A percentile compares a stretch with the other conserved stretches of the same genome.
Conservation (phyloP, 192 early-diverging fungal genomes). For the Cladochytrium replicatum region DNA sequence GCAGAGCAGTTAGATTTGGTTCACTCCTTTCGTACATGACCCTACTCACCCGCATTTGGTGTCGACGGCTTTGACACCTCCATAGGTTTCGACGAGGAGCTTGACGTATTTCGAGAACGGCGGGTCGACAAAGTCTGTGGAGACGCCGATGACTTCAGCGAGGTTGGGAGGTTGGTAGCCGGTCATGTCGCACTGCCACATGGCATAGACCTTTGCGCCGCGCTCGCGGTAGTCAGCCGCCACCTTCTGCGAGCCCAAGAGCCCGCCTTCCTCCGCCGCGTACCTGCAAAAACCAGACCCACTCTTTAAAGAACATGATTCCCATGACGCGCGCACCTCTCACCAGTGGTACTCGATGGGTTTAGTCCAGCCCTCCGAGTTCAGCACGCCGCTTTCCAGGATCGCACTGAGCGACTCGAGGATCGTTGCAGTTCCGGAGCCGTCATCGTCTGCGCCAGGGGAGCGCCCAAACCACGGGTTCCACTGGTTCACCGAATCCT, state of each 20-base stretch:
- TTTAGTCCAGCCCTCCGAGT: too few species aligned
- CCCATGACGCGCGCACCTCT: too few species aligned
- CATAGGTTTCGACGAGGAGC: slow-evolving; percentile 52
- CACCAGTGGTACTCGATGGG: slow-evolving; percentile 98
- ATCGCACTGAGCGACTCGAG: slow-evolving; percentile 76
- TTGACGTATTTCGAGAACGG: slow-evolving; percentile 38
- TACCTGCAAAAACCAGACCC: too few species aligned
- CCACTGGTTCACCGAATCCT: slow-evolving; percentile 83
- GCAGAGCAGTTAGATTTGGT: too few species aligned
- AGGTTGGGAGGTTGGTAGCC: slow-evolving; percentile 59
- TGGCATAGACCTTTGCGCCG: slow-evolving; percentile 55
- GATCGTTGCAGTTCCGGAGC: slow-evolving; percentile 83
- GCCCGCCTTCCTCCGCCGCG: slow-evolving; percentile 73
- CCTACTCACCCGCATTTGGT: slow-evolving; percentile 85
- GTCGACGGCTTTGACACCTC: slow-evolving; percentile 49
- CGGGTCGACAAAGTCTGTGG: slow-evolving; percentile 70
- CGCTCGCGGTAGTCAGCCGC: slow-evolving; percentile 54
- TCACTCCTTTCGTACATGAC: too few species aligned
- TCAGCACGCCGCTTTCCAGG: slow-evolving; percentile 49
- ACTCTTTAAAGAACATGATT: too few species aligned
- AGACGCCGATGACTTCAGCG: slow-evolving; percentile 54
- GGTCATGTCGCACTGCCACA: slow-evolving; percentile 92
- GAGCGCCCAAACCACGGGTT: slow-evolving; percentile 64
- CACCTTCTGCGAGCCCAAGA: slow-evolving; percentile 82
- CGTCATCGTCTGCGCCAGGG: slow-evolving; percentile 83